Base-by-base conservation (phyloP, 2,329 filamentous ascomycete genomes). In the Ophiostoma sp. region DNA sequence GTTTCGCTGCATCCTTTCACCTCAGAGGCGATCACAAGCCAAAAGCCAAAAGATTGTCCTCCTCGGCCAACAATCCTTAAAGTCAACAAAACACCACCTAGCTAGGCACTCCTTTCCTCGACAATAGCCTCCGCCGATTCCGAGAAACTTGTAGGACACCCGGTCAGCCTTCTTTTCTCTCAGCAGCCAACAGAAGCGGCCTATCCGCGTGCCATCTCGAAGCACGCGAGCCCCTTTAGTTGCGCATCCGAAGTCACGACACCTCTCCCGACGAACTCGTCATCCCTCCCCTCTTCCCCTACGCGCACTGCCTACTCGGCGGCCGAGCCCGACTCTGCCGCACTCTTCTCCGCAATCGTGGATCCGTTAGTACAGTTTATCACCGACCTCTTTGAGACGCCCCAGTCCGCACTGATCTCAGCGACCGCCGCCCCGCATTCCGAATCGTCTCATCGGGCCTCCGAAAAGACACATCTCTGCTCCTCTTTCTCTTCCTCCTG, bases 271-370 rank as follows among this genome's bases (percentile, higher is more conserved):
- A 71, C 72, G 69, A 42, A 9, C n/a, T 61, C 45, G 63, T 72
- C 70, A 70, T 15, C 25, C 66, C 63, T 74, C 66, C 73, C 22
- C 66, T 75, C 68, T 59, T 19, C 57, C 55, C 73, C 75, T 59
- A 73, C 74, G 73, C 74, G 78, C 78, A 76, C 78, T 82, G 31
- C 45, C 52, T 61, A 85, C 80, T 78, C 90, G 90, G 88, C 86
- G 84, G 88, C 84, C 85, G 87, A 87, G 85, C 82, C 81, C 77
- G 76, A 76, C 87, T 88, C 88, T 86, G 85, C 86, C 84, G 86
- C 86, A 85, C 82, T 81, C 79, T 77, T 81, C 76, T 78, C 79
- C 78, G 81, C 85, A 86, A 88, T 82, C 80, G 86, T 90, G 88
- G 88, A 90, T 87, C 81, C 86, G 79, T 83, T 86, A 87, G 81